Evolutionary conservation across 2,329 filamentous ascomycete genomes (phyloP), one percentile per base, ranked within the genome.

Genomic region (Graphilbum fragrans): DNA sequence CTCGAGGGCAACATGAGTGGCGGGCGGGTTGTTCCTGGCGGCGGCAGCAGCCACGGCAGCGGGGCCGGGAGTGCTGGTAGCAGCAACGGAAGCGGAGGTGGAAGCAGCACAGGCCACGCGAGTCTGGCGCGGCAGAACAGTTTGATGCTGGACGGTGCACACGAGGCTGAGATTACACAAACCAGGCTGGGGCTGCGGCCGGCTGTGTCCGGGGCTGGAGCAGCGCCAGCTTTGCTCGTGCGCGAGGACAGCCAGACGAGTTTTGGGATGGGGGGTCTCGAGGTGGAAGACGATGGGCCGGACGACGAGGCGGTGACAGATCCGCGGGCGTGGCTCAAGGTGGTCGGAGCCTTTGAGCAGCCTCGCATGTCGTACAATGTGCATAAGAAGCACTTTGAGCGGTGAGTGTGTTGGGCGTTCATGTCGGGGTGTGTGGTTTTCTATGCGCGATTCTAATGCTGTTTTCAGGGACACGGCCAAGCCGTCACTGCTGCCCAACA

Each of bases 381-480:
- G 18, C 63, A 66, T 9, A 94, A 93, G 65, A 94, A 93, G 55
- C 85, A 95, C 54, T 95, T 96, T 56, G 86, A 96, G 53, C 78
- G 70, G 80, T 82, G 53, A 36, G 61, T 42, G 40, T 14, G 9
- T 6, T 32, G 7, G n/a, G n/a, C n/a, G n/a, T n/a, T n/a, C n/a
- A n/a, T 32, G 29, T 32, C 29, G 29, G 10, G 29, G 29, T 7
- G 29, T 32, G 6, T 12, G 6, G 9, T 20, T 35, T 18, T 18
- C 9, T 35, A 4, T 14, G n/a, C 7, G n/a, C 11, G 1, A 5
- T 27, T 21, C 22, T 18, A 14, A 5, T 16, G n/a, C 16, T 5
- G 14, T 6, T 23, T 25, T 16, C 23, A 81, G 76, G 54, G 70
- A 80, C 40, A 66, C 69, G 4, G 68, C 71, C 12, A 77, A 77